Conservation (phyloP, 768 basidiomycete species). For the Phylloporus rhodoxanthus region DNA sequence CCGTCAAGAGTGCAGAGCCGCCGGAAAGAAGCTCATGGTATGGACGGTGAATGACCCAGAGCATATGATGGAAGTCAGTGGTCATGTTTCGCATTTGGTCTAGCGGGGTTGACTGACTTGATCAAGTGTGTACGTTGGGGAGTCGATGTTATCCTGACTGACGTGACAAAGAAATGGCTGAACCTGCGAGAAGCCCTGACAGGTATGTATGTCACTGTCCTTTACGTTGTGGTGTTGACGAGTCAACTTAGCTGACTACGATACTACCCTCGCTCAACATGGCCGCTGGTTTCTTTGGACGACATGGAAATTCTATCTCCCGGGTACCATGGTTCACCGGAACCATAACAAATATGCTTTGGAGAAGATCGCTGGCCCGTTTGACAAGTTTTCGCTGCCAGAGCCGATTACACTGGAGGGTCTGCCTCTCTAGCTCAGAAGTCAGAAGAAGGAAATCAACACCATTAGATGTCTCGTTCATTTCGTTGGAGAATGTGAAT, state of each 20-base stretch:
- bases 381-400: conserved; percentile 33
- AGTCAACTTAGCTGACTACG: conserved; percentile 51
- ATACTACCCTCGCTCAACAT: conserved; percentile 55
- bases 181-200: conserved; percentile 53
- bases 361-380: conserved; percentile 51
- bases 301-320: conserved; percentile 52
- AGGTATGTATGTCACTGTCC: conserved; percentile 33
- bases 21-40: conserved; percentile 82
- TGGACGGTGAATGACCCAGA: conserved; percentile 94
- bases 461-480: conserved; percentile 1
- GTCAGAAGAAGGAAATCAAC: background rate
- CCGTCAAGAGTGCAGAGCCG: conserved; percentile 66
- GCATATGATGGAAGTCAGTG: conserved; percentile 82
- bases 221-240: background rate
- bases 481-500: background rate
- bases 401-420: conserved; percentile 22
- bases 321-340: conserved; percentile 34
- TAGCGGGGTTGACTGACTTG: conserved; percentile 1
- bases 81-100: background rate
- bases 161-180: conserved; percentile 64
- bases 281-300: conserved; percentile 75
- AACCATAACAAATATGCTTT: conserved; percentile 30
- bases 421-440: conserved; percentile 13
- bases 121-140: conserved; percentile 72
- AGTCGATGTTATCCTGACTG: conserved; percentile 73